Evolutionary conservation across 139 green algal genomes (phyloP).

Genomic region (Tetradesmus obliquus): DNA sequence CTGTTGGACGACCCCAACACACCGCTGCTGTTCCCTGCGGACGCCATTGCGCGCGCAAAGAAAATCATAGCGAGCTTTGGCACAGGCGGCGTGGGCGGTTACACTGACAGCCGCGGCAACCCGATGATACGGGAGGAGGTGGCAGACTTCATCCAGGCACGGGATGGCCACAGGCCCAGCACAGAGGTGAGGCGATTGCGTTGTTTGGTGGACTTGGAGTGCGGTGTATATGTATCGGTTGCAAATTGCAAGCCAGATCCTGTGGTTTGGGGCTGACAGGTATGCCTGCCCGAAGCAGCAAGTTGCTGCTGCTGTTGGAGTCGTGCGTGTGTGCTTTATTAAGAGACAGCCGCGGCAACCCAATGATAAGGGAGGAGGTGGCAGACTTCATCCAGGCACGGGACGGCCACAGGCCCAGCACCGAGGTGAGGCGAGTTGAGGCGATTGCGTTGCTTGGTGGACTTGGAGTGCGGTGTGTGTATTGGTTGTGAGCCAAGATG

Average conservation of each 20-base stretch:
- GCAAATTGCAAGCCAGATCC: too few relatives aligned
- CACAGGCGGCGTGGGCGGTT: slow-evolving; percentile 81
- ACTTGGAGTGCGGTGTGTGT: not conserved
- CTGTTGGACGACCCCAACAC: slow-evolving; percentile 77
- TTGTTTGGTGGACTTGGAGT: not conserved
- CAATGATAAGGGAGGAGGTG: slow-evolving; percentile 76
- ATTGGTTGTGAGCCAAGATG: too few relatives aligned
- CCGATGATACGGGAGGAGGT: slow-evolving; percentile 77
- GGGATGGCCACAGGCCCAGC: slow-evolving; percentile 77
- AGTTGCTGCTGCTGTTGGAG: too few relatives aligned
- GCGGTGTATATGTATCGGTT: too few relatives aligned
- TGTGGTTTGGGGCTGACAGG: too few relatives aligned
- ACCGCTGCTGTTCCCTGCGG: slow-evolving; percentile 73
- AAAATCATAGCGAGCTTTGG: slow-evolving; percentile 69
- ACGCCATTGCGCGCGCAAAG: slow-evolving; percentile 82
- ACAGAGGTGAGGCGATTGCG: slow-evolving; percentile 54
- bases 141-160: slow-evolving; percentile 77
- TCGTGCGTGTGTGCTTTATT: too few relatives aligned
- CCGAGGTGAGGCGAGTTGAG: not conserved
- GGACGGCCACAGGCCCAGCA: not conserved
- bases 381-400: too few relatives aligned
- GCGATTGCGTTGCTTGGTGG: not conserved
- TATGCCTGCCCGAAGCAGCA: too few relatives aligned
- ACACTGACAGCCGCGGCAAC: slow-evolving; percentile 81
- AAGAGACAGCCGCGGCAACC: slow-evolving; percentile 75